A percentile compares a stretch with the other conserved stretches of the same genome.
Evolutionary conservation across 441 rosid species (phyloP).

Genomic region (Erodium texanum): DNA sequence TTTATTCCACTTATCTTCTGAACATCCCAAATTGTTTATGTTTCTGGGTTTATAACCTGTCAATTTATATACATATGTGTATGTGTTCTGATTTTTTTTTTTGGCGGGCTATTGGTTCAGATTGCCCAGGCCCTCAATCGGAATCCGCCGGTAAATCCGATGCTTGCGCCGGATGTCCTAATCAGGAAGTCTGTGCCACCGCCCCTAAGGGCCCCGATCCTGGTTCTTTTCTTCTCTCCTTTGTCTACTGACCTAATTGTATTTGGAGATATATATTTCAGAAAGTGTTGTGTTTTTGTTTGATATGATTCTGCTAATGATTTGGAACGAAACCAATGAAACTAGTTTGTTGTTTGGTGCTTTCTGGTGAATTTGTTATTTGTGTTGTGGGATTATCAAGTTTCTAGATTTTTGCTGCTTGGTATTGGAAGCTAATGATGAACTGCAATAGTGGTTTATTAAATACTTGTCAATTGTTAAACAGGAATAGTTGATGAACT

Average conservation of each 20-base stretch:
- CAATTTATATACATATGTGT: too few species aligned
- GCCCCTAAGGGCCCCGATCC: constrained; percentile 99
- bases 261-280: too few species aligned
- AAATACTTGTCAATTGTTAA: neutral
- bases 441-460: neutral
- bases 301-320: too few species aligned
- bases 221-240: constrained; percentile 31
- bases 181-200: constrained; percentile 78
- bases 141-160: constrained; percentile 71
- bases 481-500: neutral
- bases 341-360: neutral
- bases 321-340: too few species aligned
- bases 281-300: too few species aligned
- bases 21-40: neutral
- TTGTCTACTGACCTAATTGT: neutral
- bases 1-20: neutral
- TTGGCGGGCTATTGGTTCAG: constrained; percentile 24
- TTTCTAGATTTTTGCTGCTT: too few species aligned
- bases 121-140: constrained; percentile 72
- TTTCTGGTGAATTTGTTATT: neutral
- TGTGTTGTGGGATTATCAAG: neutral
- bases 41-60: neutral
- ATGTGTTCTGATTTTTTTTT: neutral
- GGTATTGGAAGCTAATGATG: neutral
- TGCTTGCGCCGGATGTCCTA: constrained; percentile 77